Conservation (phyloP, 768 basidiomycete species). For the Botryobasidium botryosum region DNA sequence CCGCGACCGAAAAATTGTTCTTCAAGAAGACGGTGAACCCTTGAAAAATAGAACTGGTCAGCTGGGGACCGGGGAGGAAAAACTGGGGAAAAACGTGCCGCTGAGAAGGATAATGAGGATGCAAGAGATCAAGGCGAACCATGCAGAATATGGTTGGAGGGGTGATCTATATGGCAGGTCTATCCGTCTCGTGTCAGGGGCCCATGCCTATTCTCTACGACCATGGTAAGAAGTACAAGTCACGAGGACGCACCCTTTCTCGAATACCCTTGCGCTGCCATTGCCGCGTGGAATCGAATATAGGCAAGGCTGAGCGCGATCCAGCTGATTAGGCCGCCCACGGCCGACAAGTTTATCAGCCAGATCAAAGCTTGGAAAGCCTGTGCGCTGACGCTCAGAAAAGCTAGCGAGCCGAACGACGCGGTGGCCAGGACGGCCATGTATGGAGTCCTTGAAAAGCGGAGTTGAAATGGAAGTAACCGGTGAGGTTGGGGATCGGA, state of each 20-base stretch:
- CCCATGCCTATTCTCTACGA: not conserved
- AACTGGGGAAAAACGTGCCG: constrained; percentile 2
- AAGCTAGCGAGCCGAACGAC: constrained; percentile 8
- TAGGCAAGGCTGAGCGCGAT: constrained; percentile 7
- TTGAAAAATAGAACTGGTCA: not conserved
- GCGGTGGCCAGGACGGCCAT: constrained; percentile 7
- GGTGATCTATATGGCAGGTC: constrained; percentile 9
- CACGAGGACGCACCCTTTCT: constrained; percentile 1
- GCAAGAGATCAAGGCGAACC: constrained; percentile 8
- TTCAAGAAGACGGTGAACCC: constrained; percentile 9
- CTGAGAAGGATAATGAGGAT: constrained; percentile 3
- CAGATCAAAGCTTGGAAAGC: constrained; percentile 10
- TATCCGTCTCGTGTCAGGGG: not conserved
- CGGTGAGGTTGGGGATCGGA: too few species aligned
- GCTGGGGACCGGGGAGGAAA: not conserved
- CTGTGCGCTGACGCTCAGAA: constrained; percentile 6
- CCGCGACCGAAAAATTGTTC: constrained; percentile 1
- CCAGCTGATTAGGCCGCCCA: constrained; percentile 10
- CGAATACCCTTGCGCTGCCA: constrained; percentile 8
- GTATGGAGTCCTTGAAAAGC: constrained; percentile 4
- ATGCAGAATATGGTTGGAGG: constrained; percentile 5
- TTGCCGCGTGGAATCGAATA: constrained; percentile 4
- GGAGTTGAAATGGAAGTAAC: not conserved
- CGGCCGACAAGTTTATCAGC: constrained; percentile 12
- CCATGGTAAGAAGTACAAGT: not conserved